Evolutionary conservation across 73 alveolate species (phyloP), one percentile per base, ranked within the genome.

Genomic region (Tetrahymena borealis): DNA sequence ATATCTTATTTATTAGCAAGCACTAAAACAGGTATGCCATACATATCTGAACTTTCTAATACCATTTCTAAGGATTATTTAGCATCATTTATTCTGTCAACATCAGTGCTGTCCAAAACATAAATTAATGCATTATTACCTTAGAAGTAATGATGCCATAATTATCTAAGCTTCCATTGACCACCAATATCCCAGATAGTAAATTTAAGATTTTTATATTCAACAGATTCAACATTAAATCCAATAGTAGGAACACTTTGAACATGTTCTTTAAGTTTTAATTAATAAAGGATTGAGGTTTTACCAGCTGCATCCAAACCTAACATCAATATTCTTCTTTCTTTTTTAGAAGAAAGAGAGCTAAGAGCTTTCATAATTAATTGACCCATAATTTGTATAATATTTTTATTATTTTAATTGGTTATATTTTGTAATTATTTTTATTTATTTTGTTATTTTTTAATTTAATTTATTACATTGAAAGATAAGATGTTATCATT

Each of bases 101-200:
- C 78, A 78, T 97, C 99, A 10, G 97, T 39, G 78, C 96, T 93
- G 91, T 97, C 99, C 9, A 97, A 91, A n/a, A 97, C 99, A 42
- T 94, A 97, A 11, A 97, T 93, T 7, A 97, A 91, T 24, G 97
- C 98, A 79, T 98, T 96, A 39, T 97, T 97, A 38, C 95, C 95
- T 39, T 98, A 97, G 93, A 94, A 97, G 90, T 98, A 97, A 78
- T 97, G 98, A 78, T 94, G 96, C 99, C 99, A 98, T 43, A 96
- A 95, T 60, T 96, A 96, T 85, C 99, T 94, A 37, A 96, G 93
- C 78, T 94, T 95, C 40, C 96, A 95, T 78, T 97, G 94, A 2
- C 99, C 99, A 36, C 99, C 99, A 39, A 98, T 96, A 94, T 98
- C 99, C 99, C 99, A 98, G 92, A 97, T 94, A 36, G 97, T 97